These are phyloP conservation scores for Penicillium longicatenatum DNA, from an alignment of 495 filamentous ascomycete species.

Conservation along the genomic window DNA sequence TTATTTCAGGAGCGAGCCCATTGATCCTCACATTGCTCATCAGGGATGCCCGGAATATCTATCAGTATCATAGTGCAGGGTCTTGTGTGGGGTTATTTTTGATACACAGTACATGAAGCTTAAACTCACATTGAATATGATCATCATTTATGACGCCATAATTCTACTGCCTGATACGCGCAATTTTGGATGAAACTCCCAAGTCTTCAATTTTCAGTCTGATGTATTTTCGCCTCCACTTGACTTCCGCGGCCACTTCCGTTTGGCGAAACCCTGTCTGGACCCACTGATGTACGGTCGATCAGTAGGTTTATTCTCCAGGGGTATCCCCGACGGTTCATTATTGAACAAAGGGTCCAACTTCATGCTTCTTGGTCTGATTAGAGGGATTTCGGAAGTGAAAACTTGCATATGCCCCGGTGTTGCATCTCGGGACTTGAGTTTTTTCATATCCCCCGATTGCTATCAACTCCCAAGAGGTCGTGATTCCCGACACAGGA, in stretches of 20 bases:
- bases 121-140: not conserved
- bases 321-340: not conserved
- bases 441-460: not conserved
- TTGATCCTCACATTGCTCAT: not conserved
- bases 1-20: no score
- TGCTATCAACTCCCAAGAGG: not conserved
- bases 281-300: not conserved
- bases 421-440: not conserved
- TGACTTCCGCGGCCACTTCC: not conserved
- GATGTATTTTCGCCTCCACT: not conserved
- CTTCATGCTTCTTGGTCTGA: not conserved
- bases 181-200: not conserved
- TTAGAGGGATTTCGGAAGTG: not conserved
- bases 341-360: not conserved
- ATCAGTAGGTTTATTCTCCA: not conserved
- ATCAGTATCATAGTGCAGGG: no score
- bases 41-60: no score
- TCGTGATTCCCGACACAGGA: not conserved
- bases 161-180: not conserved
- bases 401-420: not conserved
- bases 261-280: not conserved
- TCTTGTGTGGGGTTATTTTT: not conserved
- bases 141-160: not conserved
- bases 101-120: not conserved
- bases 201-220: not conserved